phyloP scores from a whole-genome alignment of 2,329 filamentous ascomycete species.

The Pseudogymnoascus sp. region DNA sequence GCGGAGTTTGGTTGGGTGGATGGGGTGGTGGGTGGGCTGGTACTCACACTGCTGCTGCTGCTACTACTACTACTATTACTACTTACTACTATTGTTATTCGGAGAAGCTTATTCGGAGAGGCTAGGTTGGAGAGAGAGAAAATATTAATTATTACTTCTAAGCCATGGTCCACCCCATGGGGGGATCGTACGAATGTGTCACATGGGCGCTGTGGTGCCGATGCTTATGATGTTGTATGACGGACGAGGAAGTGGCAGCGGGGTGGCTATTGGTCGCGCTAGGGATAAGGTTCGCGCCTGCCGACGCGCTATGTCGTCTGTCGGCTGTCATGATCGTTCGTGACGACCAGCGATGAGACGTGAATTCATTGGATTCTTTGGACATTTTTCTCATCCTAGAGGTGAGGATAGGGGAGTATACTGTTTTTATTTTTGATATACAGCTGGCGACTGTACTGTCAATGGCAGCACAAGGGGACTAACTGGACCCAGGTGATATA shows the following conservation, averaged over 20 bases:
- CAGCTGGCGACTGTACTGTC: not conserved
- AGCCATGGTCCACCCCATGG: not conserved
- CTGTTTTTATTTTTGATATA: not conserved
- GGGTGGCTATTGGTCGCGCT: not conserved
- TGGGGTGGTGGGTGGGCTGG: not conserved
- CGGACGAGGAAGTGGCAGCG: not conserved
- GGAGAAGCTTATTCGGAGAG: not conserved
- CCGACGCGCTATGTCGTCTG: not conserved
- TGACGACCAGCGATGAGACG: not conserved
- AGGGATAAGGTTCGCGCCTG: slow-evolving; percentile 2
- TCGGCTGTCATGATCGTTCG: not conserved
- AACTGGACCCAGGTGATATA: not conserved
- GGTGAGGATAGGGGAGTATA: not conserved
- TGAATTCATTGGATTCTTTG: not conserved
- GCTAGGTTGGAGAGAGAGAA: not conserved
- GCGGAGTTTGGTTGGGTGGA: not conserved
- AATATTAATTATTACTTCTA: slow-evolving; percentile 2
- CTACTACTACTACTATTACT: not conserved
- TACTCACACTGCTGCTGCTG: not conserved
- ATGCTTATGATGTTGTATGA: not conserved
- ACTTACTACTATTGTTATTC: slow-evolving; percentile 3
- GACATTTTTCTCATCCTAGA: too few relatives aligned
- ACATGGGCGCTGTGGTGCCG: not conserved
- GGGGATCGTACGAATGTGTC: not conserved
- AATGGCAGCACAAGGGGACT: not conserved